Base-by-base conservation (phyloP, 1,139 yeast genomes). In the Entelexis paramagnoliae region DNA sequence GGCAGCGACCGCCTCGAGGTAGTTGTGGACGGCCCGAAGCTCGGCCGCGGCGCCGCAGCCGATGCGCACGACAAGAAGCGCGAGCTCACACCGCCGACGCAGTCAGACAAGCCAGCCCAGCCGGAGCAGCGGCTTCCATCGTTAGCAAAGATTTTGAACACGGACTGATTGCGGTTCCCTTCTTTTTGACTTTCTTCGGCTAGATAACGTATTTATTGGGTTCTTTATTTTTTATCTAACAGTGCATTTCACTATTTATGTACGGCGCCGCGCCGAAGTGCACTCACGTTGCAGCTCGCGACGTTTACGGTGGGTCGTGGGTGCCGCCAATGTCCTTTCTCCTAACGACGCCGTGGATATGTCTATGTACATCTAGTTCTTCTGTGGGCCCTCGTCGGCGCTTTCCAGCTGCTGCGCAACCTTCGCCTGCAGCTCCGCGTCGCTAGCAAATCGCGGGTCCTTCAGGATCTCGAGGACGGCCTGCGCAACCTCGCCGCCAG, bases 391-490 rank as follows among this genome's bases (percentile, higher is more conserved):
- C 34, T 32, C 30, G 24, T 32, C 30, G 10, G 22, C 19, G 7
- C 42, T 38, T 30, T 63, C 61, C 48, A 61, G 56, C 50, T 61
- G 56, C n/a, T 51, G 50, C 1, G 33, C 45, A 19, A 53, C 50
- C 46, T 51, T 11, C 3, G 41, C 20, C 29, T 45, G 47, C 29
- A 53, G 33, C 33, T 45, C 44, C 3, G 43, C 41, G 5, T 49
- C 47, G 7, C 39, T 39, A 1, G 62, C 64, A 69, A 86, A 86
- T 13, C 78, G 73, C 19, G 82, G 82, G 59, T 78, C 80, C 41
- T 77, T 70, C 65, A 87, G 76, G 62, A 87, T 72, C 62, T 83
- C 89, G 61, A 79, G 68, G 20, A 86, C 95, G 65, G 83, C 84
- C 55, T 72, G 69, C 49, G 88, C 83, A 41, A 85, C 80, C 28